A percentile compares a stretch with the other conserved stretches of the same genome.
Conservation (phyloP, 2,329 filamentous ascomycete species). For the Venturia asperata region DNA sequence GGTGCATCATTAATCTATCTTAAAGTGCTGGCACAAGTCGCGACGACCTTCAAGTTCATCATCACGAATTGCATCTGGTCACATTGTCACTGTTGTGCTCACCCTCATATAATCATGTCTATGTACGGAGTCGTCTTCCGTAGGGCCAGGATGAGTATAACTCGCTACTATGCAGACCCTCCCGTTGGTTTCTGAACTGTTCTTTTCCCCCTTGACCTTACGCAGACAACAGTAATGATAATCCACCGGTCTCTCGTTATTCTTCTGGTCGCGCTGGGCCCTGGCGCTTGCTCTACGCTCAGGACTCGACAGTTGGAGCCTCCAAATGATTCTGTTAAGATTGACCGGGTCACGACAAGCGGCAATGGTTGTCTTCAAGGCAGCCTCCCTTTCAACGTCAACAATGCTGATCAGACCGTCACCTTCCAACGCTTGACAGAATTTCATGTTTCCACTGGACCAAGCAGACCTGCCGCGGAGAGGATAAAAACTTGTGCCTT, state of each 20-base stretch:
- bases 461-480: not conserved
- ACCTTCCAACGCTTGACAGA: not conserved
- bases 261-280: not conserved
- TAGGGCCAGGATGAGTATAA: not conserved
- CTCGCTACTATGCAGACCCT: not conserved
- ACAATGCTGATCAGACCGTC: not conserved
- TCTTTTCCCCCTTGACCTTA: not conserved
- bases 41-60: not conserved
- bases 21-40: not conserved
- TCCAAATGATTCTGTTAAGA: not conserved
- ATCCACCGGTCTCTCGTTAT: not conserved
- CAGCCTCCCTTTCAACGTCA: not conserved
- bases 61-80: not conserved
- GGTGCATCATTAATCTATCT: conserved; percentile 4
- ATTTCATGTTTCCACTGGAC: not conserved
- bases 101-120: not conserved
- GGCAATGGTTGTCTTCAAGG: conserved; percentile 6
- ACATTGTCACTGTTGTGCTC: not conserved
- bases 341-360: not conserved
- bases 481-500: not conserved
- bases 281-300: not conserved
- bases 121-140: not conserved
- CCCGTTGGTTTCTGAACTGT: not conserved
- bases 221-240: not conserved
- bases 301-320: not conserved